Conservation (phyloP, 768 basidiomycete species). For the Mycena olivaceomarginata region DNA sequence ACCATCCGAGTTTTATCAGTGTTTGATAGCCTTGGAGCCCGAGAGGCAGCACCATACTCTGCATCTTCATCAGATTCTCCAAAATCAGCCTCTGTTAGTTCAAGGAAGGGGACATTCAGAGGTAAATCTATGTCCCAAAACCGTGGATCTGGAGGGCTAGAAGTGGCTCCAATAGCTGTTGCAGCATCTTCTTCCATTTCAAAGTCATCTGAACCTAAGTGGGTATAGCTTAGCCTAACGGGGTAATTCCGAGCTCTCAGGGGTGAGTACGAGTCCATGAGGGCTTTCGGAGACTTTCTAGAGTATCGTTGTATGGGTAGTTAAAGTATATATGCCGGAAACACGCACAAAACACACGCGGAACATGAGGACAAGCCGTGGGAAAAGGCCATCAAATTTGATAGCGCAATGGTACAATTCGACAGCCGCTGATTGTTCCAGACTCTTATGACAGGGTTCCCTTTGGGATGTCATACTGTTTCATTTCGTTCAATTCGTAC, state of each 20-base stretch:
- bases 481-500: too few species aligned
- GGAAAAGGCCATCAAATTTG: too few species aligned
- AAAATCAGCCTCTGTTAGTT: not conserved
- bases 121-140: not conserved
- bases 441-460: too few species aligned
- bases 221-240: not conserved
- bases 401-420: too few species aligned
- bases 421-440: too few species aligned
- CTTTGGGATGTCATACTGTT: too few species aligned
- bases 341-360: not conserved
- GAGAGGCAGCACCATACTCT: not conserved
- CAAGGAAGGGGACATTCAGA: slow-evolving; percentile 1
- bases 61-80: not conserved
- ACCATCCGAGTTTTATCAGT: too few species aligned
- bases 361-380: too few species aligned
- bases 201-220: not conserved
- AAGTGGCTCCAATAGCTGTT: not conserved
- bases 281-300: not conserved
- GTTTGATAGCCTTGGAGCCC: slow-evolving; percentile 2
- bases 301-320: not conserved
- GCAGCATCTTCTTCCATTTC: not conserved
- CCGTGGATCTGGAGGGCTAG: not conserved
- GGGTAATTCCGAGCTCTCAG: not conserved
- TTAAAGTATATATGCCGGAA: not conserved
- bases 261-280: not conserved